Evolutionary conservation across 164 flowering plant genomes (phyloP).

Genomic region (Akebia trifoliata): DNA sequence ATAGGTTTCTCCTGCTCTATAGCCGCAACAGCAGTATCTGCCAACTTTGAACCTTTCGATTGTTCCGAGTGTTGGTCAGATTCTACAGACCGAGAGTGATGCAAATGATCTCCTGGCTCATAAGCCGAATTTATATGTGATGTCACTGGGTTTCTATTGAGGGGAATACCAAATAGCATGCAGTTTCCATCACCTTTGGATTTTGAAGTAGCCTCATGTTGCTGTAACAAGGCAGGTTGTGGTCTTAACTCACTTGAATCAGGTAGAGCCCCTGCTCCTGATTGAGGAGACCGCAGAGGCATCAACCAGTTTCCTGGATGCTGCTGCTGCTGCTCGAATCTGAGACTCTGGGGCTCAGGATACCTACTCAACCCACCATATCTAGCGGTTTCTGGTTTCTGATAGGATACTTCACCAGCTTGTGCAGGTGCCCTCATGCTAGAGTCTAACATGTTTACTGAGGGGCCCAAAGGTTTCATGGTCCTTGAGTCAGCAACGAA

Average conservation of each 20-base stretch:
- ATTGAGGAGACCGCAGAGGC: constrained; percentile 32
- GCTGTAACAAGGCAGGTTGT: constrained; percentile 19
- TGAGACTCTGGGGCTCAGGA: constrained; percentile 31
- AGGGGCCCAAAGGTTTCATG: constrained; percentile 39
- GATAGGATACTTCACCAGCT: no score
- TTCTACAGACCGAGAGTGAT: constrained; percentile 20
- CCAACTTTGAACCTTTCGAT: constrained; percentile 32
- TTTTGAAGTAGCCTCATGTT: constrained; percentile 31
- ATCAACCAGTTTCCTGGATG: constrained; percentile 53
- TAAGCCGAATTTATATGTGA: constrained; percentile 14
- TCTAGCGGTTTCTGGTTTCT: constrained; percentile 31
- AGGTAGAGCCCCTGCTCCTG: constrained; percentile 26
- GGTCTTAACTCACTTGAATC: constrained; percentile 29
- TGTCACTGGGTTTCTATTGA: constrained; percentile 27
- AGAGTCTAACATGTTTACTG: constrained; percentile 48
- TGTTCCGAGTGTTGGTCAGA: constrained; percentile 44
- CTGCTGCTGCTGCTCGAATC: constrained; percentile 45
- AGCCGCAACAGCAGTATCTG: constrained; percentile 15
- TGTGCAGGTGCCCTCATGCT: constrained; percentile 27
- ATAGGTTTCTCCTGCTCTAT: constrained; percentile 42
- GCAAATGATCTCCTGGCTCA: constrained; percentile 20
- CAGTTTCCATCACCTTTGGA: constrained; percentile 52
- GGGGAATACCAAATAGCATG: constrained; percentile 74
- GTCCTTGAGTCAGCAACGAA: constrained; percentile 42
- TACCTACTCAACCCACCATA: constrained; percentile 37